Conservation (phyloP, 495 filamentous ascomycete genomes). For the Neurospora sp. region DNA sequence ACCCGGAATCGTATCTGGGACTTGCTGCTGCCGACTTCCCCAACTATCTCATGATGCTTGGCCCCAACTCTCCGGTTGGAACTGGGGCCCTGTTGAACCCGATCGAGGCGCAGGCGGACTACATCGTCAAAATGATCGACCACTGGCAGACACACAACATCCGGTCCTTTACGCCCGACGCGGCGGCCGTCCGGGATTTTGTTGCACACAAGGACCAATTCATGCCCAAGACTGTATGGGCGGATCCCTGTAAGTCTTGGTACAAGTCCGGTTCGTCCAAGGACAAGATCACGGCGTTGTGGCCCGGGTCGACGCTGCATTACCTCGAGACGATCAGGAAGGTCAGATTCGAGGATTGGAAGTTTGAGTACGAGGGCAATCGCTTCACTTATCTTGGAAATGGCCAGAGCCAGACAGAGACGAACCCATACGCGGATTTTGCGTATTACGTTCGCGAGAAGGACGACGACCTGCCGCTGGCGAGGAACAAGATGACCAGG, state of each 20-base stretch:
- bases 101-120: slow-evolving; percentile 16
- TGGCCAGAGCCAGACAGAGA: not conserved
- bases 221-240: slow-evolving; percentile 38
- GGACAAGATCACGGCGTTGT: slow-evolving; percentile 37
- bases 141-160: slow-evolving; percentile 39
- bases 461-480: not conserved
- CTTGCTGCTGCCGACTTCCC: slow-evolving; percentile 46
- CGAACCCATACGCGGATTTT: not conserved
- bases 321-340: not conserved
- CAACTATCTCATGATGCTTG: slow-evolving; percentile 41
- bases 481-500: not conserved
- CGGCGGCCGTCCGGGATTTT: slow-evolving; percentile 32
- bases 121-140: slow-evolving; percentile 35
- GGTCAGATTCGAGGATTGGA: not conserved
- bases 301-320: not conserved
- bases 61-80: slow-evolving; percentile 20
- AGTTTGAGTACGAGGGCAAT: not conserved
- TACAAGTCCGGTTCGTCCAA: slow-evolving; percentile 35
- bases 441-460: not conserved
- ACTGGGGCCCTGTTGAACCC: slow-evolving; percentile 18
- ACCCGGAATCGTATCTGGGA: slow-evolving; percentile 43
- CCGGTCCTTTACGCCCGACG: slow-evolving; percentile 33
- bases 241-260: slow-evolving; percentile 36
- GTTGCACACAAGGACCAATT: slow-evolving; percentile 32
- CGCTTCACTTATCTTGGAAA: not conserved